A percentile compares a stretch with the other conserved stretches of the same genome.
Evolutionary conservation across 2,329 filamentous ascomycete genomes (phyloP).

Genomic region (Cyclaneusma minus): DNA sequence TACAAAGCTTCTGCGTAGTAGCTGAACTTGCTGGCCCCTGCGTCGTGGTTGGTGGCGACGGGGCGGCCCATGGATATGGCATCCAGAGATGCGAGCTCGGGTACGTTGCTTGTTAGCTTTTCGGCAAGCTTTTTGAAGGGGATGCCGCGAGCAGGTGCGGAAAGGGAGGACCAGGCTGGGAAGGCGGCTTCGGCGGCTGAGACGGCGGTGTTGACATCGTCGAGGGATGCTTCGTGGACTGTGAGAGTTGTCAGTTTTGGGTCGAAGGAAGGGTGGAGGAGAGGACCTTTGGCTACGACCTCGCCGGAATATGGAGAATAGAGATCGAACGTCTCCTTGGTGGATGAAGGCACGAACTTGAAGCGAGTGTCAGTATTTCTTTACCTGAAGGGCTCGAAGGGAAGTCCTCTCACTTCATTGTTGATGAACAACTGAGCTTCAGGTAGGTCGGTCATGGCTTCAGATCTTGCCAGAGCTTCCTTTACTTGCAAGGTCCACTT

Average conservation of each 20-base stretch:
- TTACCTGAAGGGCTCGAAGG: too few species aligned
- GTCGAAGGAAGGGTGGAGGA: background rate
- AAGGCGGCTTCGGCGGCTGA: conserved; percentile 27
- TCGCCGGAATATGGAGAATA: conserved; percentile 26
- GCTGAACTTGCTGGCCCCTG: too few species aligned
- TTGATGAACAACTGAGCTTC: conserved; percentile 32
- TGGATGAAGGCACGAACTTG: conserved; percentile 28
- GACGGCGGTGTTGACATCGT: conserved; percentile 27
- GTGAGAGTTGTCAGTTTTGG: background rate
- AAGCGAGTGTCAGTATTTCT: background rate
- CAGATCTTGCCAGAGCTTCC: too few species aligned
- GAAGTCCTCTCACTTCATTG: conserved; percentile 25
- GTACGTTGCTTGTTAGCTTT: conserved; percentile 26
- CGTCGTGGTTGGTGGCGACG: background rate
- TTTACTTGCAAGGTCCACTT: too few species aligned
- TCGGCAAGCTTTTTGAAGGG: conserved; percentile 28
- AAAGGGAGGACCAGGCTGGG: conserved; percentile 26
- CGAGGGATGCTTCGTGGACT: conserved; percentile 28
- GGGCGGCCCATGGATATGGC: conserved; percentile 2
- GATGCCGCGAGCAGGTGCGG: conserved; percentile 22
- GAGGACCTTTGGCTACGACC: conserved; percentile 18
- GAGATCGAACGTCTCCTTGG: conserved; percentile 27
- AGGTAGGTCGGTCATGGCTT: too few species aligned
- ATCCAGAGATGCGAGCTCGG: conserved; percentile 1
- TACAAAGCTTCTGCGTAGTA: too few species aligned